Conservation (phyloP, 73 alveolate genomes). For the Symbiodinium natans region DNA sequence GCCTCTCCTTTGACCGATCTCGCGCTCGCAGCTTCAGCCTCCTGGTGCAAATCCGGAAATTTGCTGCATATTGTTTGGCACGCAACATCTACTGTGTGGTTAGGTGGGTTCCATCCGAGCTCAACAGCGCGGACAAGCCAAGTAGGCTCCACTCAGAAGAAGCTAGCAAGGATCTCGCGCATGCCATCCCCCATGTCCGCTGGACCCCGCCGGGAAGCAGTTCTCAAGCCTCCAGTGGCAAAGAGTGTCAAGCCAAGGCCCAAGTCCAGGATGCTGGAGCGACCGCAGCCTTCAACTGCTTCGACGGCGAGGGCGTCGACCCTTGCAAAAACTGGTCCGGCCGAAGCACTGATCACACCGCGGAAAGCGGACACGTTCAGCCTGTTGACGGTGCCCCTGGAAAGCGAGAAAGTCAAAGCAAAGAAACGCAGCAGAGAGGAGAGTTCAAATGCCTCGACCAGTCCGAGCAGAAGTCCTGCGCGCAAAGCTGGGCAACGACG, state of each 20-base stretch:
- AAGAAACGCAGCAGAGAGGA: background rate
- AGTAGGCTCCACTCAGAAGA: background rate
- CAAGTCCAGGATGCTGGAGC: background rate
- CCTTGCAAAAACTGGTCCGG: too few species aligned
- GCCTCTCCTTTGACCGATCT: background rate
- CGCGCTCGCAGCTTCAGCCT: background rate
- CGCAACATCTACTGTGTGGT: background rate
- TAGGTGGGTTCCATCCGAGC: slow-evolving; percentile 46
- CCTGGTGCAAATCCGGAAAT: background rate
- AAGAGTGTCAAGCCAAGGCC: background rate
- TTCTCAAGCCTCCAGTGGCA: background rate
- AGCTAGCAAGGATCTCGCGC: background rate
- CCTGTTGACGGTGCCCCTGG: background rate
- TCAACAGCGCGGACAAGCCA: slow-evolving; percentile 19
- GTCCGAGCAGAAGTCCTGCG: background rate
- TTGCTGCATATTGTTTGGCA: background rate
- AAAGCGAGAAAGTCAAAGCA: too few species aligned
- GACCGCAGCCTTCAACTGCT: background rate
- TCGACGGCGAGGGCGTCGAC: background rate
- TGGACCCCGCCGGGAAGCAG: background rate
- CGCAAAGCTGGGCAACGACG: background rate
- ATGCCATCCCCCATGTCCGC: background rate
- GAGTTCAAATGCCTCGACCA: background rate
- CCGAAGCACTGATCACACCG: background rate
- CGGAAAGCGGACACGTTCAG: background rate